Percentiles rank a stretch among this genome's conserved stretches.
Evolutionary conservation across 306 rosid species (phyloP).

Genomic region (Rosa multiflora): DNA sequence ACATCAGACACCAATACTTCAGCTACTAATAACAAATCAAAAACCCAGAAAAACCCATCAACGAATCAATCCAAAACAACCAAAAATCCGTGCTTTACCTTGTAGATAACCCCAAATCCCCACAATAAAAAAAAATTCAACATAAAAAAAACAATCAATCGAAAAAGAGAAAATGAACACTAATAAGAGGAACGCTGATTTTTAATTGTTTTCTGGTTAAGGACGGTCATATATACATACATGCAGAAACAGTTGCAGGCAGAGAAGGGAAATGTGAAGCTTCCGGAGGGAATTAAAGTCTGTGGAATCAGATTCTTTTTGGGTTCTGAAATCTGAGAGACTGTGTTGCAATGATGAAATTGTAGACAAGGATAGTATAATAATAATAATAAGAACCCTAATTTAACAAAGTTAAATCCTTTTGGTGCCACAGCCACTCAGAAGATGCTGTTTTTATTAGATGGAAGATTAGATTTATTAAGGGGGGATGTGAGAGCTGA

Average conservation of each 20-base stretch:
- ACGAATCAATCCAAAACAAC: slow-evolving; percentile 13
- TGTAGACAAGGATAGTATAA: no score
- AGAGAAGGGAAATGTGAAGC: slow-evolving; percentile 36
- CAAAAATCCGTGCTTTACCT: slow-evolving; percentile 13
- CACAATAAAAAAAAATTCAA: slow-evolving; percentile 1
- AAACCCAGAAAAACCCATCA: slow-evolving; percentile 24
- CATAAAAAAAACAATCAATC: no score
- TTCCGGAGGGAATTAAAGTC: slow-evolving; percentile 41
- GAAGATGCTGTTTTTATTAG: slow-evolving; percentile 22
- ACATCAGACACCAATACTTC: slow-evolving; percentile 22
- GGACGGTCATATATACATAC: background rate
- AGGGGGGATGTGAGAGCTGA: slow-evolving; percentile 24
- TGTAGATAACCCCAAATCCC: background rate
- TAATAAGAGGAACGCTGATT: no score
- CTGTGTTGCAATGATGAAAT: slow-evolving; percentile 19
- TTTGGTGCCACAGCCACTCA: slow-evolving; percentile 24
- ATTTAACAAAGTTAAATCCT: slow-evolving; percentile 40
- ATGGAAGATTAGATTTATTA: background rate
- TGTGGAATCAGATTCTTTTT: slow-evolving; percentile 32
- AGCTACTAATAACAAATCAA: slow-evolving; percentile 27
- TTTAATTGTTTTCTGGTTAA: background rate
- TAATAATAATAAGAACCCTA: slow-evolving; percentile 59
- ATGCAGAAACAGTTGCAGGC: slow-evolving; percentile 6
- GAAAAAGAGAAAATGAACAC: no score
- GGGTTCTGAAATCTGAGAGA: slow-evolving; percentile 29